Conservation (phyloP, 805 yeast genomes). For the Spathaspora sp. region DNA sequence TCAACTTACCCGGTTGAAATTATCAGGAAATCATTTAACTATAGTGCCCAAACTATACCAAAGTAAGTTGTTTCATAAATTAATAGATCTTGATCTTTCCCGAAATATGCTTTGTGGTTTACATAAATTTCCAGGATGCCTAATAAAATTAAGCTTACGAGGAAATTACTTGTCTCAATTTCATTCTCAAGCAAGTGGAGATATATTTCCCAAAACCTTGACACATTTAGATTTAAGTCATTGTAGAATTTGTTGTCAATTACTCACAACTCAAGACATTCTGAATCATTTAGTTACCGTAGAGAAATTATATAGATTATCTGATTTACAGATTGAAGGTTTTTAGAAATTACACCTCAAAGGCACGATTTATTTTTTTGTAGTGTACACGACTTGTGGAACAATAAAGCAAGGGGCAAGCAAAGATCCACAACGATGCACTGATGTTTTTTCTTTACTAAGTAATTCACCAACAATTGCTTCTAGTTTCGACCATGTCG, state of each 20-base stretch:
- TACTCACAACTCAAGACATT: not conserved
- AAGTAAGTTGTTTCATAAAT: constrained; percentile 7
- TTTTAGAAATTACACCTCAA: not conserved
- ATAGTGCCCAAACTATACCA: not conserved
- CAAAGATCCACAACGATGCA: not conserved
- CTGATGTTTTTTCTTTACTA: not conserved
- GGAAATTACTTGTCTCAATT: constrained; percentile 18
- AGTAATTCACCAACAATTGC: not conserved
- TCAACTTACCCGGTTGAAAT: constrained; percentile 11
- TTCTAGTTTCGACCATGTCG: constrained; percentile 23
- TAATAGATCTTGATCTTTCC: constrained; percentile 20
- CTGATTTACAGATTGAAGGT: not conserved
- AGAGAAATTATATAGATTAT: constrained; percentile 1
- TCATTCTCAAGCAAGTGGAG: constrained; percentile 2
- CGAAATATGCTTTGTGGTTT: constrained; percentile 18
- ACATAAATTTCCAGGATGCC: constrained; percentile 10
- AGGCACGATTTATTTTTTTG: not conserved
- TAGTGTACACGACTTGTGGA: not conserved
- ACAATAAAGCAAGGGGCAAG: not conserved
- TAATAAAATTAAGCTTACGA: constrained; percentile 15
- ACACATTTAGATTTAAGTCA: constrained; percentile 12
- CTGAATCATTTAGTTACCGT: not conserved
- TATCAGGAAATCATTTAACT: constrained; percentile 24
- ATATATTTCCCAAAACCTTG: constrained; percentile 10
- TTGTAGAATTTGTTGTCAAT: constrained; percentile 8